Conservation (phyloP, 768 basidiomycete genomes). For the Neoboletus subvelutipes region DNA sequence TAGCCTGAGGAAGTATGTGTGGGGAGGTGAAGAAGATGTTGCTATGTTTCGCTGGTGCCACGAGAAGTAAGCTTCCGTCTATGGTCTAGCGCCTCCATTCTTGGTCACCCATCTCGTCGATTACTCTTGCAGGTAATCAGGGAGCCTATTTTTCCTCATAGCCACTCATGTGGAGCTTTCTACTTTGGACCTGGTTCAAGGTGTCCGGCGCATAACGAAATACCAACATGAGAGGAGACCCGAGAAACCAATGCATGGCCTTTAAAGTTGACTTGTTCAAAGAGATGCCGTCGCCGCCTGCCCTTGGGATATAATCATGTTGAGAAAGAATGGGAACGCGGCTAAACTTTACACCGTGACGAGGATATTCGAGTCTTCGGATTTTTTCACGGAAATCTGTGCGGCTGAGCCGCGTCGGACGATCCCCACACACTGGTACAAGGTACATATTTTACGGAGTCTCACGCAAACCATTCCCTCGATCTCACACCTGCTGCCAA, state of each 20-base stretch:
- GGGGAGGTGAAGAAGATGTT: constrained; percentile 1
- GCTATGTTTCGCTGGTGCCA: neutral
- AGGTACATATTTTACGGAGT: neutral
- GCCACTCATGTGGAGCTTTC: neutral
- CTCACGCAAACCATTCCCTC: constrained; percentile 4
- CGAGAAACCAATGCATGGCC: neutral
- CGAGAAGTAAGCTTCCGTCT: constrained; percentile 4
- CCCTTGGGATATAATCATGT: neutral
- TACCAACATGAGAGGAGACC: neutral
- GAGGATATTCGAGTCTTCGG: neutral
- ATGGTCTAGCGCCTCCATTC: neutral
- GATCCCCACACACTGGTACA: neutral
- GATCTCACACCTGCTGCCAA: neutral
- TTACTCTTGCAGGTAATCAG: constrained; percentile 2
- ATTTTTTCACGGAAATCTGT: neutral
- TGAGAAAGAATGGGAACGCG: constrained; percentile 4
- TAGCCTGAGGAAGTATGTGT: neutral
- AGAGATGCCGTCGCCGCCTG: neutral
- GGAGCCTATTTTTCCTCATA: neutral
- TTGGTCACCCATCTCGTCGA: neutral
- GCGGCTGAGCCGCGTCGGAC: neutral
- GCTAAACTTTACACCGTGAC: neutral
- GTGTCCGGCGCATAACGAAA: constrained; percentile 1
- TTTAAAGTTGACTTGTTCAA: neutral
- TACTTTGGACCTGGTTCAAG: neutral